phyloP scores from a whole-genome alignment of 345 rosid species.

The Noccaea caerulescens region DNA sequence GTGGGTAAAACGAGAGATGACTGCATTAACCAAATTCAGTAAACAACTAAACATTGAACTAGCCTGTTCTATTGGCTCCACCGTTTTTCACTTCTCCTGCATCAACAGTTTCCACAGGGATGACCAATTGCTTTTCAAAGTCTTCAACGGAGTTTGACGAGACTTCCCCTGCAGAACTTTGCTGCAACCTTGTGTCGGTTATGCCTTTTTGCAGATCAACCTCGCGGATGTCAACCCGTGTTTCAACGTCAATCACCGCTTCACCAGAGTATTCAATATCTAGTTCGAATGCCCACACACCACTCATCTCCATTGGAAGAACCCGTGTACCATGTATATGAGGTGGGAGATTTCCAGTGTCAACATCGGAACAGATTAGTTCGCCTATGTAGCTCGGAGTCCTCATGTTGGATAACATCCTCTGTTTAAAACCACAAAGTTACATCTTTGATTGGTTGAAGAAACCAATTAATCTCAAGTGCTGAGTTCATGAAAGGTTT shows the following conservation, averaged over 20 bases:
- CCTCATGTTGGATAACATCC: conserved; percentile 85
- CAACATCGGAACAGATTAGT: conserved; percentile 65
- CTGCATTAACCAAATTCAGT: conserved; percentile 49
- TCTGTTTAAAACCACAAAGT: conserved; percentile 51
- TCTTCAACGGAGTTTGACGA: conserved; percentile 64
- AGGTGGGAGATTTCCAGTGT: conserved; percentile 79
- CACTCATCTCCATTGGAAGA: conserved; percentile 78
- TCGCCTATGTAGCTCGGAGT: conserved; percentile 86
- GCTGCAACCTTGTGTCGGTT: conserved; percentile 49
- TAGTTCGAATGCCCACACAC: conserved; percentile 89
- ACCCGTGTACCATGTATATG: conserved; percentile 80
- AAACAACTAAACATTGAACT: conserved; percentile 35
- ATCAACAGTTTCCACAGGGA: conserved; percentile 53
- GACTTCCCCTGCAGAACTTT: conserved; percentile 53
- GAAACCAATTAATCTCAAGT: conserved; percentile 14
- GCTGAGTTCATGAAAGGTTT: conserved; percentile 9
- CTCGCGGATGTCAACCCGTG: conserved; percentile 79
- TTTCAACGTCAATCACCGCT: conserved; percentile 64
- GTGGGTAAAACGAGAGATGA: conserved; percentile 43
- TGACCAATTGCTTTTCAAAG: conserved; percentile 62
- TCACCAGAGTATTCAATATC: conserved; percentile 91
- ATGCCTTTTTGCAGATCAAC: conserved; percentile 62
- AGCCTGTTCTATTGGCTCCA: conserved; percentile 59
- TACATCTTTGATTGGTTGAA: conserved; percentile 8
- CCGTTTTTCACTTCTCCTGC: conserved; percentile 50